A percentile compares a stretch with the other conserved stretches of the same genome.
phyloP scores from a whole-genome alignment of 495 filamentous ascomycete species.

The Xylaria longipes region DNA sequence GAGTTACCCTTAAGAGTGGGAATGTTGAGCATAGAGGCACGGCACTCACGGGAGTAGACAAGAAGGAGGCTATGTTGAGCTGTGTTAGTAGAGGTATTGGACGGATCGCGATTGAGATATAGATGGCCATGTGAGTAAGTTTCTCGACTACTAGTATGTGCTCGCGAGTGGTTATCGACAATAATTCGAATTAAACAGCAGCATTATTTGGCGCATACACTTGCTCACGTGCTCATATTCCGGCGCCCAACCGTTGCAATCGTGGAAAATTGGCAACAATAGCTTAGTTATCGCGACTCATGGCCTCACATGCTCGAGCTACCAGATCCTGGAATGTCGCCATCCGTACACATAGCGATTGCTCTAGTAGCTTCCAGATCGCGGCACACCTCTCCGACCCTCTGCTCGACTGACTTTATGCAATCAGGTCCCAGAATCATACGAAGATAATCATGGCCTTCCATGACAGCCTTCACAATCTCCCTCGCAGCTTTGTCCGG shows the following conservation, averaged over 20 bases:
- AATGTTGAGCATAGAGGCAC: constrained; percentile 61
- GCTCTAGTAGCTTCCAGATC: constrained; percentile 20
- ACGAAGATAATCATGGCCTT: constrained; percentile 25
- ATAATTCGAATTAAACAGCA: neutral
- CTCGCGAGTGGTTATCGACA: neutral
- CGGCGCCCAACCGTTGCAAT: too few species aligned
- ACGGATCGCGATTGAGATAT: constrained; percentile 54
- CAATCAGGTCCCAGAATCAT: constrained; percentile 18
- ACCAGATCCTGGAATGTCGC: neutral
- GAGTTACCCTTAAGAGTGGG: constrained; percentile 54
- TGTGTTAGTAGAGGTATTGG: constrained; percentile 58
- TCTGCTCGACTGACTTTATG: constrained; percentile 1
- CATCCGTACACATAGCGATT: constrained; percentile 9
- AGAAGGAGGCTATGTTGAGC: constrained; percentile 48
- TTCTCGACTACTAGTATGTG: neutral
- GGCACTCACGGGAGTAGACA: constrained; percentile 53
- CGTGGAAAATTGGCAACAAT: too few species aligned
- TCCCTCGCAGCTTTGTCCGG: constrained; percentile 48
- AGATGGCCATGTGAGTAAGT: constrained; percentile 4
- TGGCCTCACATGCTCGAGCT: neutral
- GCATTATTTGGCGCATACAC: neutral
- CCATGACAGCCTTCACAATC: constrained; percentile 45
- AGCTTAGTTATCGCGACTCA: neutral
- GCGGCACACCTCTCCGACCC: neutral
- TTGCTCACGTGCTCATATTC: too few species aligned